These are phyloP conservation scores for Tylopilus sp. DNA, from an alignment of 768 basidiomycete genomes.

Conservation along the genomic window DNA sequence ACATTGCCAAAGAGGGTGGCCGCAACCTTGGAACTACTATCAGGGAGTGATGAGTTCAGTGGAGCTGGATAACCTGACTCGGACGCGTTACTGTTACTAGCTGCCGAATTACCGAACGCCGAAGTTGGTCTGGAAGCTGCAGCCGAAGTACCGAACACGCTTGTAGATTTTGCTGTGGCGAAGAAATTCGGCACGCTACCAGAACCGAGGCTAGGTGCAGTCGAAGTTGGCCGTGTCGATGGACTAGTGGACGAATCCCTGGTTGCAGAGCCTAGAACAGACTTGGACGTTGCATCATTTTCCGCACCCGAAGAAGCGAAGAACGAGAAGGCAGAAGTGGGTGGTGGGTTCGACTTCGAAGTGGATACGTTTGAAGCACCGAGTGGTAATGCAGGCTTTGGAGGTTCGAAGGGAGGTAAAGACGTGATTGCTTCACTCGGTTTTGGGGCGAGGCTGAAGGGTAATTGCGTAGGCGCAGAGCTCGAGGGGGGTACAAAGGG, in stretches of 20 bases:
- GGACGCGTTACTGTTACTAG: constrained; percentile 14
- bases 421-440: constrained; percentile 12
- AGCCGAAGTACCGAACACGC: constrained; percentile 21
- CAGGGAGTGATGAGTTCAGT: constrained; percentile 9
- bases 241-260: constrained; percentile 4
- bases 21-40: constrained; percentile 10
- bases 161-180: constrained; percentile 13
- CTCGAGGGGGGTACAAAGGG: constrained; percentile 20
- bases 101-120: constrained; percentile 24
- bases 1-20: constrained; percentile 20
- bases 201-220: constrained; percentile 15
- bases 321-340: constrained; percentile 21
- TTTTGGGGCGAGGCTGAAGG: constrained; percentile 18
- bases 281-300: constrained; percentile 5
- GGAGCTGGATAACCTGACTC: constrained; percentile 15
- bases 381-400: constrained; percentile 32
- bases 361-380: constrained; percentile 7
- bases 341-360: constrained; percentile 4
- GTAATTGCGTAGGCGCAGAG: constrained; percentile 6
- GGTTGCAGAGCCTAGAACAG: constrained; percentile 1
- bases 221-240: constrained; percentile 9
- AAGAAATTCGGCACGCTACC: constrained; percentile 24
- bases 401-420: constrained; percentile 16
- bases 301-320: constrained; percentile 5
- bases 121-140: constrained; percentile 20